phyloP scores from a whole-genome alignment of 257 asterid genomes.

The Ligustrum vulgare region DNA sequence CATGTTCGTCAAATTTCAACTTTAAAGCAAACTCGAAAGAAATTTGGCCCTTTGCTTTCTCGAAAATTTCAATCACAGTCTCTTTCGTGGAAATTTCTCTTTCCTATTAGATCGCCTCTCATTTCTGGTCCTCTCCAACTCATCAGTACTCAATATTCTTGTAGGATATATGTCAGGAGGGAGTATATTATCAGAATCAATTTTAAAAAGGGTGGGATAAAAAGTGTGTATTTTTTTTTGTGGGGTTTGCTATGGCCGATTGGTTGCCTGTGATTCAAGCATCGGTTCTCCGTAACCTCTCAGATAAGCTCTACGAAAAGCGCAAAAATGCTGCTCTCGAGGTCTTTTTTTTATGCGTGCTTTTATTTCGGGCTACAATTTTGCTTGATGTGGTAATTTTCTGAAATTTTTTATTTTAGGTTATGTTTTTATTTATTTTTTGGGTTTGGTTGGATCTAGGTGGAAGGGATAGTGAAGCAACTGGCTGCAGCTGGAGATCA shows the following conservation, averaged over 20 bases:
- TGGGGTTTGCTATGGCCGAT: conserved; percentile 78
- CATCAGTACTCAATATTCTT: not conserved
- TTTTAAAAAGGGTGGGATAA: not conserved
- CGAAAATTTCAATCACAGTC: not conserved
- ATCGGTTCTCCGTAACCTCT: conserved; percentile 86
- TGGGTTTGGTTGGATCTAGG: conserved; percentile 59
- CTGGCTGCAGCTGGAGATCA: conserved; percentile 70
- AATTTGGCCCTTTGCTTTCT: not conserved
- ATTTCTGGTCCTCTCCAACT: conserved; percentile 23
- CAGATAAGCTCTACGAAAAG: conserved; percentile 96
- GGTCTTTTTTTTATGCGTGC: conserved; percentile 37
- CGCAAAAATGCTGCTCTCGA: conserved; percentile 98
- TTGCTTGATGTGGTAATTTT: not conserved
- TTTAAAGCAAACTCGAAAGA: not conserved
- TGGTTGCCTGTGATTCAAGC: conserved; percentile 74
- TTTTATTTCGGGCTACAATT: not conserved
- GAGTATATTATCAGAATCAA: not conserved
- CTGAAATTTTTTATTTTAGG: not conserved
- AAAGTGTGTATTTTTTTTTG: conserved; percentile 20
- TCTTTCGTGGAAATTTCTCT: conserved; percentile 21
- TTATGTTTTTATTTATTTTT: not conserved
- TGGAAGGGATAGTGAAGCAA: conserved; percentile 96
- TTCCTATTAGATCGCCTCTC: conserved; percentile 44
- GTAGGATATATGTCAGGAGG: not conserved
- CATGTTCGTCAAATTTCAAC: not conserved